phyloP scores from a whole-genome alignment of 805 yeast species.

The Lipomyces spencermartinsiae region DNA sequence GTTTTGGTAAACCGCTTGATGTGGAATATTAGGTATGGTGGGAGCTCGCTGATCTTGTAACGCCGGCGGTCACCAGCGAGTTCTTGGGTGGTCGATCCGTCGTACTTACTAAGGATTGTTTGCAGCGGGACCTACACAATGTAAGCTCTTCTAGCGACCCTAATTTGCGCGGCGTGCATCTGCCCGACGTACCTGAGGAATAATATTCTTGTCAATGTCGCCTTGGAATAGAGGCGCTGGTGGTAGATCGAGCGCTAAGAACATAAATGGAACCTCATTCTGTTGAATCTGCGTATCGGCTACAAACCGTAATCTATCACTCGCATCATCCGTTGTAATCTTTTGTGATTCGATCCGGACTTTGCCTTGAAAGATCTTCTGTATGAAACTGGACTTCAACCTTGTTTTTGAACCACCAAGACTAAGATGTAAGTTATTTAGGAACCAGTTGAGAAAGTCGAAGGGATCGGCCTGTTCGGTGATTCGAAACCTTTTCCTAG shows the following conservation, averaged over 20 bases:
- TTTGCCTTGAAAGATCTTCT: conserved; percentile 60
- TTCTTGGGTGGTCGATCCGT: conserved; percentile 45
- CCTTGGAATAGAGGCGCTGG: conserved; percentile 61
- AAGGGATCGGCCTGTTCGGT: conserved; percentile 59
- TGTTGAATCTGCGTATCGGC: conserved; percentile 38
- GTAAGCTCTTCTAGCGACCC: not conserved
- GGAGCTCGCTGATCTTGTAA: conserved; percentile 54
- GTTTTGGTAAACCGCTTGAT: conserved; percentile 59
- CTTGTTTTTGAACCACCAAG: conserved; percentile 43
- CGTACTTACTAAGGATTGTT: conserved; percentile 52
- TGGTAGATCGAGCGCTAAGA: conserved; percentile 66
- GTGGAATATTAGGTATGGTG: conserved; percentile 62
- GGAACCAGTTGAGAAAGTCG: conserved; percentile 63
- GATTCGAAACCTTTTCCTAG: conserved; percentile 53
- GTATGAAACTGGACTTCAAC: conserved; percentile 43
- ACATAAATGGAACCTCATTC: conserved; percentile 52
- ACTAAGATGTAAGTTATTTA: conserved; percentile 54
- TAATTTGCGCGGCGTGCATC: not conserved
- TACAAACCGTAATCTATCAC: conserved; percentile 40
- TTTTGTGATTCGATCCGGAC: conserved; percentile 48
- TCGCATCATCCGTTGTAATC: conserved; percentile 40
- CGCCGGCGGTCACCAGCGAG: conserved; percentile 48
- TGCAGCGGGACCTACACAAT: conserved; percentile 25
- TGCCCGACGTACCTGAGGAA: conserved; percentile 53
- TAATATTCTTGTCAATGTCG: conserved; percentile 52